Evolutionary conservation across 768 basidiomycete genomes (phyloP).

Genomic region (Trametes meyenii): DNA sequence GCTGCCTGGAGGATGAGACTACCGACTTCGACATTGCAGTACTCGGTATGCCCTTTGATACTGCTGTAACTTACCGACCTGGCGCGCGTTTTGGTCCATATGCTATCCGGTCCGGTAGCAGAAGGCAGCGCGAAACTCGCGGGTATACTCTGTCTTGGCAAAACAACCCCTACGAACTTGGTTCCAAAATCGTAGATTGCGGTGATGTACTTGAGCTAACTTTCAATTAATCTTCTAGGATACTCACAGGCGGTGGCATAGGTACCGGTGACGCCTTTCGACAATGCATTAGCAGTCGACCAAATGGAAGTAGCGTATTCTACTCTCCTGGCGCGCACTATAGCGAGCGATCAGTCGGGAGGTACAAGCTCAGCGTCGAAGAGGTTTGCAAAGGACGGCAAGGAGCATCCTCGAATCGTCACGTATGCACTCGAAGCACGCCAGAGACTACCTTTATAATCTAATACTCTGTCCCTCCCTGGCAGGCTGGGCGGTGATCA

Average conservation of each 20-base stretch:
- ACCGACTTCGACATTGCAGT: constrained; percentile 73
- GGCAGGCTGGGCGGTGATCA: constrained; percentile 76
- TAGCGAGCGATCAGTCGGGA: constrained; percentile 33
- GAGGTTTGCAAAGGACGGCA: constrained; percentile 55
- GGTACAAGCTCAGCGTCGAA: constrained; percentile 26
- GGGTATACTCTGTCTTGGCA: constrained; percentile 77
- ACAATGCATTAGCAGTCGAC: constrained; percentile 80
- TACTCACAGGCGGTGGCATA: constrained; percentile 29
- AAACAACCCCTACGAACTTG: constrained; percentile 61
- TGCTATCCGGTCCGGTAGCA: constrained; percentile 80
- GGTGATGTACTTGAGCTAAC: constrained; percentile 61
- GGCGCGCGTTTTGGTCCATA: constrained; percentile 89
- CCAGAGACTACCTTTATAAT: neutral
- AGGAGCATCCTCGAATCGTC: constrained; percentile 74
- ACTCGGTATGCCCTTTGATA: constrained; percentile 82
- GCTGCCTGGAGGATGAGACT: constrained; percentile 64
- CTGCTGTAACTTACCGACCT: constrained; percentile 50
- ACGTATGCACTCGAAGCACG: constrained; percentile 37
- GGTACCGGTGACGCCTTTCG: constrained; percentile 80
- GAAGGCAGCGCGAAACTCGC: constrained; percentile 60
- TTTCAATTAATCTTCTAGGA: neutral
- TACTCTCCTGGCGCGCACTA: constrained; percentile 65
- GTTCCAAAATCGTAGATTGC: constrained; percentile 72
- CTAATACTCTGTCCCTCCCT: neutral
- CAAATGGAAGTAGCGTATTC: constrained; percentile 88